phyloP scores from a whole-genome alignment of 2,329 filamentous ascomycete genomes.

The Colletotrichum aenigma region DNA sequence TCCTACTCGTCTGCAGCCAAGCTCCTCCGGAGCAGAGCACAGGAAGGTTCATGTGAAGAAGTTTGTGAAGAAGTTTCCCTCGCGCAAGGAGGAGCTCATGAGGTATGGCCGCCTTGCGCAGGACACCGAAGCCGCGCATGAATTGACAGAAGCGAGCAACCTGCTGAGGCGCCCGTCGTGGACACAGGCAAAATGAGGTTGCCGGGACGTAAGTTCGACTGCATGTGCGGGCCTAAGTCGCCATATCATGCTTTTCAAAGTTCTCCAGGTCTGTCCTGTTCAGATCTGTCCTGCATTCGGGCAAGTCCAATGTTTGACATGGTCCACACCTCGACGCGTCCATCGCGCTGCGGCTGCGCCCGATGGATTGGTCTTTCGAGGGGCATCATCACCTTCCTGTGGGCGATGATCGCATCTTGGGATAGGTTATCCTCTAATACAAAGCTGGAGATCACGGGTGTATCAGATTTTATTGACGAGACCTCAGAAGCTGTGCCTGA shows the following conservation, averaged over 20 bases:
- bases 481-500: too few species aligned
- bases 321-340: background rate
- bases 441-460: background rate
- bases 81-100: rapidly evolving
- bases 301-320: background rate
- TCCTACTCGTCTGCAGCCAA: background rate
- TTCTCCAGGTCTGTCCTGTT: too few species aligned
- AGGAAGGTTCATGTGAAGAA: background rate
- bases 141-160: background rate
- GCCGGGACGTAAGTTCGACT: background rate
- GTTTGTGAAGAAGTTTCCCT: background rate
- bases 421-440: background rate
- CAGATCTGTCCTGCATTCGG: background rate
- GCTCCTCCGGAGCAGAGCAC: background rate
- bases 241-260: background rate
- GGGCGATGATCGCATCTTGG: background rate
- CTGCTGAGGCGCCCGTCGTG: background rate
- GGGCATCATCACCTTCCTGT: background rate
- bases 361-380: background rate
- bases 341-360: background rate
- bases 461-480: too few species aligned
- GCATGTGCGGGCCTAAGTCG: background rate
- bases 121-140: rapidly evolving
- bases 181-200: slow-evolving; percentile 20
- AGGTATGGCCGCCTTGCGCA: rapidly evolving